A percentile compares a stretch with the other conserved stretches of the same genome.
Conservation (phyloP, 2,329 filamentous ascomycete genomes). For the Exserohilum rostratum region DNA sequence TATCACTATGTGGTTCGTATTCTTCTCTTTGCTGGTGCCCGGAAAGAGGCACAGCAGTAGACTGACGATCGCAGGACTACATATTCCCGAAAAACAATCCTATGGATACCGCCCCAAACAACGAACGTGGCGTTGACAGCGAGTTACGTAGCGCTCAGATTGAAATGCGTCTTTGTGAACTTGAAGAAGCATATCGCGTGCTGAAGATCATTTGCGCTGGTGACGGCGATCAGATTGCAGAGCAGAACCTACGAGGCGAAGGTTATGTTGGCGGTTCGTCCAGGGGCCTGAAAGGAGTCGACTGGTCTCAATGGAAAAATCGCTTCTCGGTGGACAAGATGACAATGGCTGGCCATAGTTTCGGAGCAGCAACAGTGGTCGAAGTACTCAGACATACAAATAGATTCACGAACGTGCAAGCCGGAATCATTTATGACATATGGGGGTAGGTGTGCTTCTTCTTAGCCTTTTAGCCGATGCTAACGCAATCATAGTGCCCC, state of each 20-base stretch:
- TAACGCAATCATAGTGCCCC: conserved; percentile 51
- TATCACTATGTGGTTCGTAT: conserved; percentile 56
- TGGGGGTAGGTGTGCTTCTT: conserved; percentile 56
- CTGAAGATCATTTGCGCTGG: conserved; percentile 63
- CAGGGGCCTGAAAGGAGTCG: conserved; percentile 61
- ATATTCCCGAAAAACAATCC: conserved; percentile 64
- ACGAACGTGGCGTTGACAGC: conserved; percentile 64
- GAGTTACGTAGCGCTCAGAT: conserved; percentile 67
- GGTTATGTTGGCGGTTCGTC: conserved; percentile 66
- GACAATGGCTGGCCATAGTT: conserved; percentile 69
- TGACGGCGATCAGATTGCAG: conserved; percentile 58
- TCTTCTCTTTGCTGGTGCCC: neutral
- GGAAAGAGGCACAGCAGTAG: neutral
- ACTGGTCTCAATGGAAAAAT: conserved; percentile 64
- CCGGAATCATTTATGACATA: conserved; percentile 70
- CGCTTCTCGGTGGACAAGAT: conserved; percentile 63
- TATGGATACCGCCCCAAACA: conserved; percentile 58
- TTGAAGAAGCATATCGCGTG: conserved; percentile 66
- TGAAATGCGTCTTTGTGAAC: conserved; percentile 66
- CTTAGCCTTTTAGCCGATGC: neutral
- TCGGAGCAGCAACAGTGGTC: conserved; percentile 68
- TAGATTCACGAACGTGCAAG: conserved; percentile 63
- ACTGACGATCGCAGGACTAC: conserved; percentile 55
- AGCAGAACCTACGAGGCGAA: conserved; percentile 61
- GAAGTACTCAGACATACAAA: conserved; percentile 63